These are phyloP conservation scores for Penicillium coffeae DNA, from an alignment of 495 filamentous ascomycete species.

Conservation along the genomic window DNA sequence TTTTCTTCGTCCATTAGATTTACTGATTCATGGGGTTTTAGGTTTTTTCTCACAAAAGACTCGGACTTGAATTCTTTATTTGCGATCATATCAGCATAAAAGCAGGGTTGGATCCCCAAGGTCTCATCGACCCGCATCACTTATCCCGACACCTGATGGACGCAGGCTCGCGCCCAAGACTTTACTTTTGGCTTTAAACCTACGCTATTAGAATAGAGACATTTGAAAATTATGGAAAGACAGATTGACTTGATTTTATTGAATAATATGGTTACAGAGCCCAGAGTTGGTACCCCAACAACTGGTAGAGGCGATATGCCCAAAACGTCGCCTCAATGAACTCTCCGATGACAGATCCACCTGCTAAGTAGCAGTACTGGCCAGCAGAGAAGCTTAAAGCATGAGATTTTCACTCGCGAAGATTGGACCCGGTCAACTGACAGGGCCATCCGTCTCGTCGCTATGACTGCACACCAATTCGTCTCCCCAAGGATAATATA, in stretches of 20 bases:
- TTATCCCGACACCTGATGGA: too few species aligned
- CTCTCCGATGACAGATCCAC: neutral
- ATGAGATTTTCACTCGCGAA: neutral
- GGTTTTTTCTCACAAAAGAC: too few species aligned
- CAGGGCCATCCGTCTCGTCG: neutral
- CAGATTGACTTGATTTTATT: conserved; percentile 16
- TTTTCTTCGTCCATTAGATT: neutral
- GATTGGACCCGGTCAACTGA: neutral
- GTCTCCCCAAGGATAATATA: conserved; percentile 23
- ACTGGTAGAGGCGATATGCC: conserved; percentile 5
- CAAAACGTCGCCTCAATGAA: neutral
- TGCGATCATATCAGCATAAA: too few species aligned
- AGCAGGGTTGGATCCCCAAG: too few species aligned
- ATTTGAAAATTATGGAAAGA: neutral
- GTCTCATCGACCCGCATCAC: too few species aligned
- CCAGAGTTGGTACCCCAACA: conserved; percentile 12
- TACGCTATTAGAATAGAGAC: too few species aligned
- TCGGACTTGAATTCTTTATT: too few species aligned
- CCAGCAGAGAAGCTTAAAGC: neutral
- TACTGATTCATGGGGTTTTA: too few species aligned
- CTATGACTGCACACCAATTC: conserved; percentile 15
- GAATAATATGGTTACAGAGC: conserved; percentile 29
- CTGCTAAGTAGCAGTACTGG: neutral
- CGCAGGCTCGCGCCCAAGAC: too few species aligned
- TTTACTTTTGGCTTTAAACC: too few species aligned